Conservation (phyloP, 768 basidiomycete genomes). For the Lepiota brunneoincarnata region DNA sequence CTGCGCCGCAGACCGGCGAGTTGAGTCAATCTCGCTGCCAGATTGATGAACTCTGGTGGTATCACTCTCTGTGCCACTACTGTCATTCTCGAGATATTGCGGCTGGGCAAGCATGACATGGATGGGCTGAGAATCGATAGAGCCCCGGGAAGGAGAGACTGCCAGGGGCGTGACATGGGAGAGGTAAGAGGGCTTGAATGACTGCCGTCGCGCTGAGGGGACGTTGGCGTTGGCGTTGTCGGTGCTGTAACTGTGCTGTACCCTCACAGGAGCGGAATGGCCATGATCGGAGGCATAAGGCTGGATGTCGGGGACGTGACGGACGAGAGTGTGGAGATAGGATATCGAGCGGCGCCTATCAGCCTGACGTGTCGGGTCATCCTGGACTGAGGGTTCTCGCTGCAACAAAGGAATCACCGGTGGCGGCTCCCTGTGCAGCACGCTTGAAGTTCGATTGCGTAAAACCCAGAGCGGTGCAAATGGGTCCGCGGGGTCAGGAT, state of each 20-base stretch:
- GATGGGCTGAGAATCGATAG: not conserved
- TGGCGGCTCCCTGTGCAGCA: constrained; percentile 22
- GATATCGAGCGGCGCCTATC: constrained; percentile 10
- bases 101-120: not conserved
- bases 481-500: constrained; percentile 66
- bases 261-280: not conserved
- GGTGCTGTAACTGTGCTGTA: constrained; percentile 1
- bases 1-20: constrained; percentile 10
- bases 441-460: constrained; percentile 53
- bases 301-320: not conserved
- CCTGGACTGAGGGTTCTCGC: not conserved
- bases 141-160: constrained; percentile 1
- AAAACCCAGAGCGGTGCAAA: constrained; percentile 69
- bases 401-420: constrained; percentile 7
- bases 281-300: constrained; percentile 9
- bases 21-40: not conserved
- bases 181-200: constrained; percentile 5
- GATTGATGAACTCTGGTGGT: constrained; percentile 7
- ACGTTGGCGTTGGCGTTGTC: not conserved
- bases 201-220: not conserved
- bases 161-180: constrained; percentile 4
- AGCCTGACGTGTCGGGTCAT: not conserved
- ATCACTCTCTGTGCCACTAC: constrained; percentile 16
- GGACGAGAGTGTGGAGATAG: constrained; percentile 4
- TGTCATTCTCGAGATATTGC: constrained; percentile 2